phyloP scores from a whole-genome alignment of 83 land plant species.

The Larix sibirica region DNA sequence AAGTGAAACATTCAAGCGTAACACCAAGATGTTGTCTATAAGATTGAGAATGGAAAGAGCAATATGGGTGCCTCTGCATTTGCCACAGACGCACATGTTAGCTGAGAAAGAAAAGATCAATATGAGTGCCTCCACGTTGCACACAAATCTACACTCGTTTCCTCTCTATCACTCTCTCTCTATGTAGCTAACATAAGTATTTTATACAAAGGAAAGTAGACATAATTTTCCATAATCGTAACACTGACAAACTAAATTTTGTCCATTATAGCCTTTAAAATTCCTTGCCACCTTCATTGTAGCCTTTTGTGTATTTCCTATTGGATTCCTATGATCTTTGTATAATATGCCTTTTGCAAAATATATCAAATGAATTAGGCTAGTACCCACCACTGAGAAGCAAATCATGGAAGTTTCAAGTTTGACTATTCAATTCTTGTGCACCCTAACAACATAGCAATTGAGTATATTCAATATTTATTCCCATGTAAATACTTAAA shows the following conservation, averaged over 20 bases:
- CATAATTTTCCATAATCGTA: not conserved
- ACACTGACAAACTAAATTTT: not conserved
- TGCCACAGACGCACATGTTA: no score
- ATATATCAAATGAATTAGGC: not conserved
- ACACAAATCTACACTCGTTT: not conserved
- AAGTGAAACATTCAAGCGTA: slow-evolving; percentile 29
- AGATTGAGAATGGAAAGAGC: slow-evolving; percentile 53
- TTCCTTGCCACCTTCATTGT: not conserved
- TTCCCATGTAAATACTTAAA: no score
- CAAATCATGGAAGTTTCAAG: no score
- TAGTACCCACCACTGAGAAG: not conserved
- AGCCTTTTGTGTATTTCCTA: no score
- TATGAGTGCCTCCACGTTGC: no score
- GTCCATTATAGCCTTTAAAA: not conserved
- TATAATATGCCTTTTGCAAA: not conserved
- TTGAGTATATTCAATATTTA: no score
- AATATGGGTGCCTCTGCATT: slow-evolving; percentile 63
- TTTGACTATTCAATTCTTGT: no score
- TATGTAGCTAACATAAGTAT: not conserved
- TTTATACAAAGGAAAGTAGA: not conserved
- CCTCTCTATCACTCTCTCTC: slow-evolving; percentile 5
- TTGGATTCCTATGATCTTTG: no score
- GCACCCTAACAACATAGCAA: no score
- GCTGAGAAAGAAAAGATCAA: no score
- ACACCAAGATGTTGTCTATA: slow-evolving; percentile 58